Evolutionary conservation across 2,329 filamentous ascomycete genomes (phyloP), one percentile per base, ranked within the genome.

Genomic region (Xylaria sp.): DNA sequence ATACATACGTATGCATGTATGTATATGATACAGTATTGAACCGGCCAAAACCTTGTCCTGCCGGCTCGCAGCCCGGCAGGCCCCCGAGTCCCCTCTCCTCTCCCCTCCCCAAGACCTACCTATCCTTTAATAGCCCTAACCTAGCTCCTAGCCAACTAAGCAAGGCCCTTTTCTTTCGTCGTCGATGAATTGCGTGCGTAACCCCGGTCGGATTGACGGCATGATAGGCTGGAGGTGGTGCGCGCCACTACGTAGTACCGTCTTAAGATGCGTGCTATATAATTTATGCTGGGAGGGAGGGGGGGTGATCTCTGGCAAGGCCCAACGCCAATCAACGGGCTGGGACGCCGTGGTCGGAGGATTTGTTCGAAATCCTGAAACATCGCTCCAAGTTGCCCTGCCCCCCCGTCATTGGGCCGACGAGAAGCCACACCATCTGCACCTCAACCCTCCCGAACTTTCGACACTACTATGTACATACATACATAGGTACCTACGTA

Each of bases 331-430:
- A 61, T 61, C 55, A 59, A 17, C 20, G 41, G 24, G 37, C 21
- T 26, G 17, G 44, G 50, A 34, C 44, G 37, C n/a, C 29, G 39
- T 40, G 39, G 24, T 50, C 51, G 55, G 52, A 47, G 58, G 55
- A 58, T 56, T 52, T 61, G 48, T 45, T 56, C 46, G 56, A 49
- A 50, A 61, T 56, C 59, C 55, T 61, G 58, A 61, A 61, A 61
- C 58, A 56, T 56, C 52, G 55, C 55, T 56, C 52, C 47, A 55
- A 60, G 57, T 51, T 53, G 40, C 47, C 55, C 48, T 56, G 5
- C 16, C 29, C 9, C 29, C 16, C 38, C 7, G 47, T 56, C 50
- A 49, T 44, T 41, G 47, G 21, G 29, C 9, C 29, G 29, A 26
- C 8, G 29, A 34, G 29, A 34, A 34, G 29, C 29, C 29, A 34